Percentiles rank a stretch among this genome's conserved stretches.
Conservation (phyloP, 345 rosid species). For the Tarenaya hassleriana region DNA sequence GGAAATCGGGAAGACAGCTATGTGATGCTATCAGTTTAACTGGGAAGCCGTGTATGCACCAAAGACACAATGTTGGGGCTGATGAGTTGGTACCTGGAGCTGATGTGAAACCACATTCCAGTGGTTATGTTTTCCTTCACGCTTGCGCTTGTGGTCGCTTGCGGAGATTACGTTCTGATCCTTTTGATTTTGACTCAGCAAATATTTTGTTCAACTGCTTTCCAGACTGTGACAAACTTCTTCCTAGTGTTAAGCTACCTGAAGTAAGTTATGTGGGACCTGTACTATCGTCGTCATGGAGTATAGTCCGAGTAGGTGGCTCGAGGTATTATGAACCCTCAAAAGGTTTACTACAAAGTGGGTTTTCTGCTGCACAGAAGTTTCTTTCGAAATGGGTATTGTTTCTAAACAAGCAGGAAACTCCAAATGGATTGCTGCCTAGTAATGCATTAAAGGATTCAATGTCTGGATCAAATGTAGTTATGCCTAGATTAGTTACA, state of each 20-base stretch:
- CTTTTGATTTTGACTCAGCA: constrained; percentile 73
- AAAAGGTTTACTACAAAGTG: constrained; percentile 76
- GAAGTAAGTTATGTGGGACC: constrained; percentile 37
- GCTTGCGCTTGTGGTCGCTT: constrained; percentile 89
- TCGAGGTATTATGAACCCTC: constrained; percentile 64
- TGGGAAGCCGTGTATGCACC: constrained; percentile 76
- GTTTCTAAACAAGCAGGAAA: constrained; percentile 41
- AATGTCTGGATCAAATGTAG: constrained; percentile 23
- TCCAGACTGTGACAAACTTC: constrained; percentile 64
- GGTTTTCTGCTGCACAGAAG: constrained; percentile 53
- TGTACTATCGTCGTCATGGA: constrained; percentile 62
- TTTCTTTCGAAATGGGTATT: constrained; percentile 62
- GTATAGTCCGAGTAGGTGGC: constrained; percentile 63
- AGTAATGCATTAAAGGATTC: constrained; percentile 28
- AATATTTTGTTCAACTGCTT: constrained; percentile 45
- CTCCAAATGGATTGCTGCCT: constrained; percentile 24
- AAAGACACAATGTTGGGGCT: constrained; percentile 40
- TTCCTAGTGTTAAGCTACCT: constrained; percentile 50
- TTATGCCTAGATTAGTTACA: constrained; percentile 27
- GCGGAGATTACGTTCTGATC: constrained; percentile 52
- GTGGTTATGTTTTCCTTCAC: constrained; percentile 74
- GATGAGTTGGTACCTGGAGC: constrained; percentile 26
- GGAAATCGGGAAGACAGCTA: constrained; percentile 81
- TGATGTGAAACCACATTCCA: constrained; percentile 49
- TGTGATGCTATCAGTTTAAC: constrained; percentile 91